These are phyloP conservation scores for Yarrowia keelungensis DNA, from an alignment of 805 yeast species.

Conservation along the genomic window DNA sequence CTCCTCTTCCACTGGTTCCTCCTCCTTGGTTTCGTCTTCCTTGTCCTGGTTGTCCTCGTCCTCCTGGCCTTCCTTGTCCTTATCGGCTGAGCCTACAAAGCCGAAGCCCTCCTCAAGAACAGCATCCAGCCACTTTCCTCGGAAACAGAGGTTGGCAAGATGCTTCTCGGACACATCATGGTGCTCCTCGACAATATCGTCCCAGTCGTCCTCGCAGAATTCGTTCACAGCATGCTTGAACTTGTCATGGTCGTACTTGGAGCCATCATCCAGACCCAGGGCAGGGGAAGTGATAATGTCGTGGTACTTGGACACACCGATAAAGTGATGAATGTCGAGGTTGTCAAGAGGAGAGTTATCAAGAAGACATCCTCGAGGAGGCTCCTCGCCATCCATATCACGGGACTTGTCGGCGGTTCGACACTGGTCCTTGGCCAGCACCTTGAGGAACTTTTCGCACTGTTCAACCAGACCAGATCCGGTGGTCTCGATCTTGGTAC, in stretches of 20 bases:
- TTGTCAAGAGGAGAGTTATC: constrained; percentile 91
- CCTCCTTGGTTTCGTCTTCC: background rate
- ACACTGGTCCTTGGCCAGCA: constrained; percentile 36
- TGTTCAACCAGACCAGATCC: constrained; percentile 83
- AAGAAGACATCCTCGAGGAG: constrained; percentile 81
- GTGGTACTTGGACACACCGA: constrained; percentile 97
- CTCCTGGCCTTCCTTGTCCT: background rate
- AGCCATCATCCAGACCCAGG: constrained; percentile 72
- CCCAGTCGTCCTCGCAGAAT: constrained; percentile 84
- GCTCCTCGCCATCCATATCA: constrained; percentile 74
- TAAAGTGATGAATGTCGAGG: constrained; percentile 78
- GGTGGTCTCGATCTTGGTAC: constrained; percentile 49
- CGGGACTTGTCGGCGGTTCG: constrained; percentile 49
- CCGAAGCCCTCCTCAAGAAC: constrained; percentile 38
- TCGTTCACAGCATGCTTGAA: constrained; percentile 71
- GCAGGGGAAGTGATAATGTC: constrained; percentile 87
- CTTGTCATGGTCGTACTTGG: constrained; percentile 75
- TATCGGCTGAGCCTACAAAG: constrained; percentile 5
- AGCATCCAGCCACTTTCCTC: constrained; percentile 36
- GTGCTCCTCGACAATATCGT: constrained; percentile 56
- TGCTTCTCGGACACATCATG: constrained; percentile 34
- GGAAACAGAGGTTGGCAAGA: constrained; percentile 32
- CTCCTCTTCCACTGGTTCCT: constrained; percentile 4
- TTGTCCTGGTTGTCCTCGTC: background rate
- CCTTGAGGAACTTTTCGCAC: constrained; percentile 59